Conservation (phyloP, 2,329 filamentous ascomycete species). For the Teratosphaeria viscida region DNA sequence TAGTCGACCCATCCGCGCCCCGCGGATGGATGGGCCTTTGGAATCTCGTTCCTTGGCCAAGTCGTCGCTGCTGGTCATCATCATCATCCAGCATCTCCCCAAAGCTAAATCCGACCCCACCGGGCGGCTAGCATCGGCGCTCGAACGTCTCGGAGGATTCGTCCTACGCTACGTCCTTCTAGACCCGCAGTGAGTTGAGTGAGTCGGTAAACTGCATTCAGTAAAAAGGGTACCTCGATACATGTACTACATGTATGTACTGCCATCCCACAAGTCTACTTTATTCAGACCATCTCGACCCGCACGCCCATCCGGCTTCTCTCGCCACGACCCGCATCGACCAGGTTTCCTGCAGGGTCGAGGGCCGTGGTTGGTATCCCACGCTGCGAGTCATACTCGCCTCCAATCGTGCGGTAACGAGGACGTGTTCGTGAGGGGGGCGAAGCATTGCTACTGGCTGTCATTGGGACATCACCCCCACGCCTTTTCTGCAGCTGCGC, state of each 20-base stretch:
- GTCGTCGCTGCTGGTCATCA: background rate
- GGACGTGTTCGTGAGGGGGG: constrained; percentile 2
- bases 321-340: background rate
- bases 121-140: background rate
- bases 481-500: background rate
- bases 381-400: constrained; percentile 19
- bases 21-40: background rate
- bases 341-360: background rate
- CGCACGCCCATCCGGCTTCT: background rate
- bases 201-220: no score
- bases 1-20: background rate
- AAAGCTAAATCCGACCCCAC: background rate
- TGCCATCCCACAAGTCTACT: no score
- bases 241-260: no score
- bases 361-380: constrained; percentile 9
- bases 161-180: background rate
- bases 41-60: background rate
- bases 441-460: background rate
- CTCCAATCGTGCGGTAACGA: background rate
- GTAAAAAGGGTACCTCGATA: no score
- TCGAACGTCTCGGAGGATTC: background rate
- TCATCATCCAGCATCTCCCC: background rate
- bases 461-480: constrained; percentile 6
- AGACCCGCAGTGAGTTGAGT: background rate
- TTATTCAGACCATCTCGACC: background rate